phyloP scores from a whole-genome alignment of 108 stramenopile genomes.

The Nitzschia sp. region DNA sequence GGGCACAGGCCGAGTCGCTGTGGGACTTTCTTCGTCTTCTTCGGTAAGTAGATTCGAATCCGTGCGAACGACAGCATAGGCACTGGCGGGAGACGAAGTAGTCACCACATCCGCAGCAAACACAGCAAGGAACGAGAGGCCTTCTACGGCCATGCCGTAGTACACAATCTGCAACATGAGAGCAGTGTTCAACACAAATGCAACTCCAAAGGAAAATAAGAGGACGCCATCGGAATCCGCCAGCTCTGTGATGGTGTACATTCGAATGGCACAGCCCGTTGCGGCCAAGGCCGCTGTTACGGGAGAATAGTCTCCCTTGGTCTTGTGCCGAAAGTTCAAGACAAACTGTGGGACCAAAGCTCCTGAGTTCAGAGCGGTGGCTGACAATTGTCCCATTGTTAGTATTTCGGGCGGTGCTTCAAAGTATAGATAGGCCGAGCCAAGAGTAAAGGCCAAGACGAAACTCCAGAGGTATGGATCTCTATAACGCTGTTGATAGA shows the following conservation, averaged over 20 bases:
- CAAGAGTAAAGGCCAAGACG: constrained; percentile 1
- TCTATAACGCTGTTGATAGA: constrained; percentile 28
- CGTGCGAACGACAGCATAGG: too few relatives aligned
- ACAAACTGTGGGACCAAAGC: constrained; percentile 52
- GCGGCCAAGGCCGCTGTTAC: constrained; percentile 46
- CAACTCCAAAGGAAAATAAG: constrained; percentile 37
- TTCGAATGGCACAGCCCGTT: constrained; percentile 45
- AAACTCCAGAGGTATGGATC: neutral
- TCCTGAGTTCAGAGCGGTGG: constrained; percentile 38
- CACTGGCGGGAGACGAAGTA: too few relatives aligned
- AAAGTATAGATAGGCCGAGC: constrained; percentile 15
- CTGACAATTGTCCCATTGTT: constrained; percentile 38
- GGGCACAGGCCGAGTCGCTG: too few relatives aligned
- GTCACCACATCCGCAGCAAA: too few relatives aligned
- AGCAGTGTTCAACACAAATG: constrained; percentile 37
- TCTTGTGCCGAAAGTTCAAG: constrained; percentile 26
- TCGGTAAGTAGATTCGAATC: too few relatives aligned
- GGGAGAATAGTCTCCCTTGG: constrained; percentile 47
- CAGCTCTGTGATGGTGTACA: constrained; percentile 50
- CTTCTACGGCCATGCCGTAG: constrained; percentile 43
- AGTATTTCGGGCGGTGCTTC: constrained; percentile 26
- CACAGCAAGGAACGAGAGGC: constrained; percentile 19
- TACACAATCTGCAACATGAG: constrained; percentile 51
- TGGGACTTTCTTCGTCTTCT: too few relatives aligned
- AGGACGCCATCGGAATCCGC: constrained; percentile 45